Evolutionary conservation across 2,329 filamentous ascomycete species (phyloP).

Genomic region (Torrubiella hemipterigena): DNA sequence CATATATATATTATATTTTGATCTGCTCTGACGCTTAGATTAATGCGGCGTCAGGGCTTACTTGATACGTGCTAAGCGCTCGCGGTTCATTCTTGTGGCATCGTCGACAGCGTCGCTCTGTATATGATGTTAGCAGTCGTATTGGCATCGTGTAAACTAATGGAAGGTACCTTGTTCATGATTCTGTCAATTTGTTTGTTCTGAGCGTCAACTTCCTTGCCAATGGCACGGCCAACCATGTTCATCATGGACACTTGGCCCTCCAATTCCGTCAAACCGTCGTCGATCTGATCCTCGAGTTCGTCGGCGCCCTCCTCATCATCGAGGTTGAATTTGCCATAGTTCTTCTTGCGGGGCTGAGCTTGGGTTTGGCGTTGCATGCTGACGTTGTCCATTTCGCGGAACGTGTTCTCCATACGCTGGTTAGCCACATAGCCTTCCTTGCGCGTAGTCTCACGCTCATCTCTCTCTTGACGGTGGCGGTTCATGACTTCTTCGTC

Average conservation of each 20-base stretch:
- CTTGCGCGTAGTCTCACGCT: constrained; percentile 48
- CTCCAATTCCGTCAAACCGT: constrained; percentile 51
- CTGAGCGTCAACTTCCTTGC: constrained; percentile 62
- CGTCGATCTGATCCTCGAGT: constrained; percentile 43
- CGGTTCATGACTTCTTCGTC: constrained; percentile 61
- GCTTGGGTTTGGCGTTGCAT: constrained; percentile 14
- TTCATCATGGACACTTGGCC: constrained; percentile 61
- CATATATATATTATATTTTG: too few species aligned
- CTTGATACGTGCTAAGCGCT: constrained; percentile 52
- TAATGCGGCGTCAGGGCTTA: too few species aligned
- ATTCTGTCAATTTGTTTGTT: constrained; percentile 67
- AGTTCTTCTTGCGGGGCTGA: constrained; percentile 26
- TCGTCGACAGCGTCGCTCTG: constrained; percentile 78
- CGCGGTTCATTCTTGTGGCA: constrained; percentile 66
- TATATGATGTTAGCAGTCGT: constrained; percentile 15
- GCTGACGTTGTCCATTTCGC: constrained; percentile 21
- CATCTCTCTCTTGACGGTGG: constrained; percentile 51
- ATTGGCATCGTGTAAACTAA: not conserved
- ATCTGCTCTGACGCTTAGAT: not conserved
- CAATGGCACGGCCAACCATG: constrained; percentile 60
- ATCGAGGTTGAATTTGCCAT: constrained; percentile 64
- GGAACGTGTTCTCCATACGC: constrained; percentile 40
- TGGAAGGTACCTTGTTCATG: constrained; percentile 55
- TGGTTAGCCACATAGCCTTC: constrained; percentile 39
- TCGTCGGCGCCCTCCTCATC: constrained; percentile 47